Evolutionary conservation across 495 filamentous ascomycete genomes (phyloP), one percentile per base, ranked within the genome.

Genomic region (Staphylotrichum longicolle): DNA sequence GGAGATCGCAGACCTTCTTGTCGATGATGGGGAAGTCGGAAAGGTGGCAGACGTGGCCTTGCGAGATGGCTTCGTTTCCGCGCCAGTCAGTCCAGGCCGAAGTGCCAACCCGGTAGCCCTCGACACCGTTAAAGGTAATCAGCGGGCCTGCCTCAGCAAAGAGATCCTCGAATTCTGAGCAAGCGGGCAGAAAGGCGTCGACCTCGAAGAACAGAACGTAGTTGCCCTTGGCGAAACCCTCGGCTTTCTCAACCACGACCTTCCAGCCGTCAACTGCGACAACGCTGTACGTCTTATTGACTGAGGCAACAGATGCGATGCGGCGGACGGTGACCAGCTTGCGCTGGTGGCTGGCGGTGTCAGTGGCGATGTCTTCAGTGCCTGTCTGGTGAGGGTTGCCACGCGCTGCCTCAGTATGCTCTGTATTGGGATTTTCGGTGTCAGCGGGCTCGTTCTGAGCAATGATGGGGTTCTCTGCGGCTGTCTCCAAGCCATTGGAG

Each of bases 221-320:
- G 1, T 67, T 45, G 15, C 47, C 60, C 3, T 15, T 1, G 46
- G 7, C 14, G 37, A 72, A 65, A 0, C 15, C 34, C 7, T 49
- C 33, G 35, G 12, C 2, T 3, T 60, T 66, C 30, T 45, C 51
- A 5, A 56, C 47, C 0, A 66, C 33, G 3, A 70, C 62, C 10
- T 33, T 65, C 70, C 70, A 72, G 27, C 63, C 67, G 44, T 66
- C 67, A 11, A 72, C 45, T 15, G 10, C 54, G 3, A 52, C 20
- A 0, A 64, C 27, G 15, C 37, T 41, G 10, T 27, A 0, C 1
- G 40, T 8, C 0, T 37, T 32, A 10, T 34, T 48, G 35, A 57
- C 15, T 0, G 4, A 6, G 0, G 11, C 20, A 10, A 67, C 20
- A 0, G 56, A 12, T 3, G 35, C n/a, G 40, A 70, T 56, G 7